Evolutionary conservation across 1,139 yeast species (phyloP), one percentile per base, ranked within the genome.

Genomic region (Geotrichum macrosporum): DNA sequence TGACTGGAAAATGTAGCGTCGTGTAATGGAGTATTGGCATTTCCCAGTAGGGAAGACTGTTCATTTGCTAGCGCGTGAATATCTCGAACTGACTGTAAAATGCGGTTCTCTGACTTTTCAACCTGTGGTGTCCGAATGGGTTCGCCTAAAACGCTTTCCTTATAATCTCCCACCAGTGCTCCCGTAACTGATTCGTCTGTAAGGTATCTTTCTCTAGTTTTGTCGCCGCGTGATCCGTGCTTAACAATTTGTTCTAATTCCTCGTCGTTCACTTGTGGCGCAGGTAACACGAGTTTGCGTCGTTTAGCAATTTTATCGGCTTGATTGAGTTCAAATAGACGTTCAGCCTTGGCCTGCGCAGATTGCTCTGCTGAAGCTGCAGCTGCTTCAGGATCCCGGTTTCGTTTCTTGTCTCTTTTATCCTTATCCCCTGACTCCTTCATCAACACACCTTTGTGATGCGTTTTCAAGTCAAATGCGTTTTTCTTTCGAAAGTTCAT

Each of bases 211-310:
- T 51, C 53, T n/a, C 53, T 53, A 18, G 53, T 45, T 6, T 53
- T 46, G 18, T 55, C 57, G 3, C 57, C 58, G 16, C 56, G 53
- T 24, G 59, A 55, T 4, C 65, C 61, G 20, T 60, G 55, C 47
- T 65, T 64, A 15, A 62, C 56, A 33, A 68, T 55, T 16, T 63
- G 61, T 26, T 61, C 63, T 35, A 69, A 53, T 41, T 71, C 71
- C 13, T 58, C 61, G 4, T 60, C 67, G 19, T 60, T 58, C 16
- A 72, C 70, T 39, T 67, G 66, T 0, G 84, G 81, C 1, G 67
- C 72, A 1, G 87, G 80, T 12, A 84, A 65, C 3, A 68, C 71
- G 20, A 83, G 65, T 53, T 75, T 77, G 12, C 83, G 68, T 50
- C 79, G 74, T 57, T 82, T 79, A 44, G 68, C 55, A 16, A 62